Base-by-base conservation (phyloP, 257 asterid species). In the Ehretia macrophylla region DNA sequence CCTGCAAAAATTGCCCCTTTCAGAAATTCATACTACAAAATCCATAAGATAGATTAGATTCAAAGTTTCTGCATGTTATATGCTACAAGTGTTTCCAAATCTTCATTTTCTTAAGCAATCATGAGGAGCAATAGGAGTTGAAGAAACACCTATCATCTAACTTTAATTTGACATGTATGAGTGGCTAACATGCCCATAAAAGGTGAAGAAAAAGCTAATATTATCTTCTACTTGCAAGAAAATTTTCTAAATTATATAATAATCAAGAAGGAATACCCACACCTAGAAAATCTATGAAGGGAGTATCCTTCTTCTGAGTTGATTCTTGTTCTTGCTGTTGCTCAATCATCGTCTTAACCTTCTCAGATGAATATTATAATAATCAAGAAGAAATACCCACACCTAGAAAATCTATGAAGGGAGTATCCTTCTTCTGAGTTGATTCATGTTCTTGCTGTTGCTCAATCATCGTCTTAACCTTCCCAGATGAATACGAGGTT, bases 281-380 rank as follows among this genome's bases (percentile, higher is more conserved):
- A 46, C 98, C 98, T 72, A 90, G 98, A 80, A 90, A 90, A 80
- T 90, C 98, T 45, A 90, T 90, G 81, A 90, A 88, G 42, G 94
- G 88, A 44, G 81, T 80, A 55, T 75, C 85, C 37, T 81, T 78
- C 73, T 71, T 83, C 52, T 63, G 70, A 16, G 58, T 50, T 14
- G 83, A 37, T 60, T 75, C 84, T 51, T 79, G 81, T 10, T 69
- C 85, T 4, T 55, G 50, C 0, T 67, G 35, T 8, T 69, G 50
- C 52, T 70, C 77, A 3, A 23, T 63, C 18, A 12, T 71, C 51
- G 47, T 51, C 70, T 57, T 78, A 39, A 65, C 20, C 17, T 69
- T 75, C 3, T 62, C 81, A 27, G 3, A 53, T 27, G 38, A 38
- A 51, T 45, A 17, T 23, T 9, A 3, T 10, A 37, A 53, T 57